Percentiles rank a stretch among this genome's conserved stretches.
Evolutionary conservation across 129 eudicot species (phyloP).

Genomic region (Flaveria brownii): DNA sequence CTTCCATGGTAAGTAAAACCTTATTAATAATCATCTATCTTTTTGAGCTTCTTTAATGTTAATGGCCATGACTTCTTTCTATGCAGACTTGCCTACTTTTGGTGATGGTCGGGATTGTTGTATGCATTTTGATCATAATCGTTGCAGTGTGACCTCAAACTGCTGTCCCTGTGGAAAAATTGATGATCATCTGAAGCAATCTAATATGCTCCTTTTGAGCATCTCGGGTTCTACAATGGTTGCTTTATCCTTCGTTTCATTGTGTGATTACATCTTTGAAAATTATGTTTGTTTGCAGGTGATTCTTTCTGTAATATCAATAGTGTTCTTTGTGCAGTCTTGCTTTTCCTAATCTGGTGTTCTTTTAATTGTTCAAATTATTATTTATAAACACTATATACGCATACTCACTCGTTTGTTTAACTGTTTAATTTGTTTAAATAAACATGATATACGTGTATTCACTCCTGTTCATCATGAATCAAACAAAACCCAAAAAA

Average conservation of each 20-base stretch:
- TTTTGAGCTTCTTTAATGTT: not conserved
- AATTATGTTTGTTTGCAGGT: constrained; percentile 25
- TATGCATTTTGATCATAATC: constrained; percentile 45
- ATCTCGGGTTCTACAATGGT: constrained; percentile 15
- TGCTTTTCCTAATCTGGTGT: not conserved
- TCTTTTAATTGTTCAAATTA: too few relatives aligned
- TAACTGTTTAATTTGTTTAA: too few relatives aligned
- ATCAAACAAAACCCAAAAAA: too few relatives aligned
- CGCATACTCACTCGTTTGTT: too few relatives aligned
- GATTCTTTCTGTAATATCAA: constrained; percentile 29
- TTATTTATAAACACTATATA: too few relatives aligned
- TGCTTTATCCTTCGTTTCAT: constrained; percentile 1
- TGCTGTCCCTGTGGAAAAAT: not conserved
- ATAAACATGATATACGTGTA: too few relatives aligned
- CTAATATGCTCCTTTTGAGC: constrained; percentile 5
- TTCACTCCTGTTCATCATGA: too few relatives aligned
- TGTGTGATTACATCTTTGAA: constrained; percentile 23
- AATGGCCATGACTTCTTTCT: not conserved
- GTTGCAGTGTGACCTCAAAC: constrained; percentile 34
- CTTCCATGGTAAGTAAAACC: constrained; percentile 70
- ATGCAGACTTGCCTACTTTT: constrained; percentile 56
- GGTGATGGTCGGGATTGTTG: constrained; percentile 53
- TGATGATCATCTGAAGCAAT: not conserved
- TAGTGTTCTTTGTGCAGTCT: not conserved
- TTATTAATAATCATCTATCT: not conserved